Base-by-base conservation (phyloP, 2,329 filamentous ascomycete species). In the Knufia fluminis region DNA sequence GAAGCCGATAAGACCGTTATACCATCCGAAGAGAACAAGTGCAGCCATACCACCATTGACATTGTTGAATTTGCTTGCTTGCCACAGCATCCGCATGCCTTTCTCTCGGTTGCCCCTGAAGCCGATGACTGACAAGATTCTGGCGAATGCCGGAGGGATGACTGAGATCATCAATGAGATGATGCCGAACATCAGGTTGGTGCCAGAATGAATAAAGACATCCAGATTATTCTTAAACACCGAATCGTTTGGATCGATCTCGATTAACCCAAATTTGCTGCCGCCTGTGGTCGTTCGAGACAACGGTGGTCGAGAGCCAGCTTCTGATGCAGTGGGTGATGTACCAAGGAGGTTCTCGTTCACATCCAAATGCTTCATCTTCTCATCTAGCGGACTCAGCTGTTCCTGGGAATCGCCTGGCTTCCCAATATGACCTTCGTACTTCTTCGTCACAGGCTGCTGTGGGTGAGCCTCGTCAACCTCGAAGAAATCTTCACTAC, bases 11-110 rank as follows among this genome's bases (percentile, higher is more conserved):
- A 95, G 77, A 4, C 84, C 85, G 62, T 95, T 94, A 68, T 96
- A 94, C 66, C 89, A 97, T 0, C 80, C 82, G 14, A 97, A 74
- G 0, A 96, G 71, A 22, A 87, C 78, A 35, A 97, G 74, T 0
- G 84, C 87, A 0, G 90, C 83, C 62, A 97, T 83, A 4, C 86
- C 91, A n/a, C 90, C 91, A 61, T 96, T 94, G 60, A 97, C 78
- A 64, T 95, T 95, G 54, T 82, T 70, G 64, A 90, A 92, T 44
- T 82, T 81, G 19, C 87, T 89, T 10, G 88, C 86, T 63, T 86
- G 82, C 92, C 92, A 98, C 3, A 98, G 79, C 79, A 96, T 85
- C 33, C 77, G 74, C 26, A 96, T 75, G 8, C 90, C 92, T 33
- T 83, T 77, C 54, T 87, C 80, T 38, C 90, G 83, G 63, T 97